These are phyloP conservation scores for Dispira simplex DNA, from an alignment of 192 early-diverging fungal species.

Conservation along the genomic window DNA sequence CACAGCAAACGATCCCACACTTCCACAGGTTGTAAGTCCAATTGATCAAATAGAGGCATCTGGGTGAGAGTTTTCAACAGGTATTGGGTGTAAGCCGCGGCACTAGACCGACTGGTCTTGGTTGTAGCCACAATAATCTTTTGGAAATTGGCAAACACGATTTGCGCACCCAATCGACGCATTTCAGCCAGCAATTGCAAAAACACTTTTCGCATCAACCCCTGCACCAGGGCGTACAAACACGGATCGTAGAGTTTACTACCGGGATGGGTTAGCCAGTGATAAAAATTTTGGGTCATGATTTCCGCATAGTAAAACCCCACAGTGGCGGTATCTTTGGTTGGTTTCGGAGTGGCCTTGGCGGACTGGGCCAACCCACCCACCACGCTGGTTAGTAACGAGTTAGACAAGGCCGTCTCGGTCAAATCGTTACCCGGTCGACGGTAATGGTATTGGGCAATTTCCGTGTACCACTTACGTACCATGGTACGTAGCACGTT, in stretches of 20 bases:
- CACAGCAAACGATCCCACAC: slow-evolving; percentile 77
- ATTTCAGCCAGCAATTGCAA: slow-evolving; percentile 70
- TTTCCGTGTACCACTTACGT: slow-evolving; percentile 61
- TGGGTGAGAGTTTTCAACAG: slow-evolving; percentile 46
- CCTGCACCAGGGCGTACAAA: slow-evolving; percentile 58
- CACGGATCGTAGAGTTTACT: slow-evolving; percentile 76
- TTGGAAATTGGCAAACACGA: slow-evolving; percentile 69
- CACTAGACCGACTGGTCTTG: slow-evolving; percentile 58
- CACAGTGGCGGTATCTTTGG: neutral
- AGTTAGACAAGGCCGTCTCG: neutral
- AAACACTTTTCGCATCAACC: slow-evolving; percentile 83
- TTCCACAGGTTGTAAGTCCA: slow-evolving; percentile 49
- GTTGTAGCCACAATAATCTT: slow-evolving; percentile 67
- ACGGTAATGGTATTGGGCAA: slow-evolving; percentile 38
- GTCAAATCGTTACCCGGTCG: neutral
- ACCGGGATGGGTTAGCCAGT: slow-evolving; percentile 68
- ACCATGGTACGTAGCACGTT: slow-evolving; percentile 61
- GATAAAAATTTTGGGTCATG: slow-evolving; percentile 71
- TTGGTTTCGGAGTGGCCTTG: neutral
- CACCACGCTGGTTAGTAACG: neutral
- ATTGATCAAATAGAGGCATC: slow-evolving; percentile 57
- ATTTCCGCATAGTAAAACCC: slow-evolving; percentile 35
- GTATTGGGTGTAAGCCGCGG: slow-evolving; percentile 57
- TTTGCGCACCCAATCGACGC: slow-evolving; percentile 51
- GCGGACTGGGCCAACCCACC: slow-evolving; percentile 21